Evolutionary conservation across 176 grass and related monocot species (phyloP), one percentile per base, ranked within the genome.

Genomic region (Musa acuminata): DNA sequence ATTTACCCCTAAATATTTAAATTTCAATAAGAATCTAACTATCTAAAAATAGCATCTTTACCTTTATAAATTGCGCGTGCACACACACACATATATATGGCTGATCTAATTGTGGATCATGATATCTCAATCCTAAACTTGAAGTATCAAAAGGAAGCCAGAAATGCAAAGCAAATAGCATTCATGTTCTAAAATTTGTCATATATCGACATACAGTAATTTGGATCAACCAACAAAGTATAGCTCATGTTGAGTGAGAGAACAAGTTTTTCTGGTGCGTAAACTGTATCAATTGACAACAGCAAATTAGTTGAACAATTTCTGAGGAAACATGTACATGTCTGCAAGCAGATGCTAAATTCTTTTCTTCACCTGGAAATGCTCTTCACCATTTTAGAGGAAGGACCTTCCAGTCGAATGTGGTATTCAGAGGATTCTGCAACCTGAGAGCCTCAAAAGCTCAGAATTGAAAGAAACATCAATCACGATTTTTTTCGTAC

Each of bases 401-500:
- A 20, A 65, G n/a, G 63, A 8, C 23, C 13, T 65, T 24, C 26
- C 23, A 29, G 21, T 29, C 25, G 24, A 25, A 26, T 11, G 62
- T 2, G 21, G 1, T 26, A 27, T 6, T 65, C 23, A 24, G 8
- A 11, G 8, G 21, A 10, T 24, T 10, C 62, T 21, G 20, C 8
- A 25, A 64, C 17, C 25, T 43, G 35, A 6, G 35, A 43, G 35
- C 35, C 35, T 43, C 35, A 43, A 51, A 27, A 52, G 35, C 43
- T 52, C 13, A 75, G 13, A 59, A 57, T 11, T 53, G 12, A 13
- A 53, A 55, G 53, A 24, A 70, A 16, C 8, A 62, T 72, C 69
- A 64, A 26, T 43, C 16, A 22, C 69, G 80, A 65, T 51, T 51
- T 20, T 20, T 50, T 82, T 86, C 91, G 84, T 59, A 80, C 77